Conservation (phyloP, 495 filamentous ascomycete species). For the Penicillium salamii region DNA sequence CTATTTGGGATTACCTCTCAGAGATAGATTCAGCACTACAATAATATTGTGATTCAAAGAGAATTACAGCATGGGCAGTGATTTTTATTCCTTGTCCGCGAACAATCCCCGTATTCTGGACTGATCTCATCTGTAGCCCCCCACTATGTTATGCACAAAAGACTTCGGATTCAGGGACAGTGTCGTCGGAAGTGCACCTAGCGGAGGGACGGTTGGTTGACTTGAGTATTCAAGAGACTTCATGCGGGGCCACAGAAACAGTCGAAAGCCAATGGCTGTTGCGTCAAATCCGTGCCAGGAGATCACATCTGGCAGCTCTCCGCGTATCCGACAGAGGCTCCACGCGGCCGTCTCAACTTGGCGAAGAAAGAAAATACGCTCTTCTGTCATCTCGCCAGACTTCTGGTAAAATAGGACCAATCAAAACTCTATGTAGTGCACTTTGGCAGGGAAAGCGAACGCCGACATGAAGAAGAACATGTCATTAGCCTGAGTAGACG, state of each 20-base stretch:
- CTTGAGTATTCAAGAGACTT: neutral
- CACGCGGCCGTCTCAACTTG: neutral
- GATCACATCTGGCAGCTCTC: neutral
- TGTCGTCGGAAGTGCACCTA: neutral
- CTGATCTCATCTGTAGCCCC: neutral
- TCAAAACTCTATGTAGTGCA: neutral
- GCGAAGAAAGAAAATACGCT: neutral
- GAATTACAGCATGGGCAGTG: no score
- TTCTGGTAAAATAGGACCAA: neutral
- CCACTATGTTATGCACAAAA: neutral
- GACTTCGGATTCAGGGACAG: neutral
- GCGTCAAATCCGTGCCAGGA: neutral
- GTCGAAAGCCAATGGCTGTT: neutral
- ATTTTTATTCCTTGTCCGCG: no score
- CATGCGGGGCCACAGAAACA: neutral
- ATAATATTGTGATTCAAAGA: no score
- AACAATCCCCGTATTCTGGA: neutral
- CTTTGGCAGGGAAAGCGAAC: neutral
- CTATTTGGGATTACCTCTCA: neutral
- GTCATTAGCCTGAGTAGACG: conserved; percentile 2
- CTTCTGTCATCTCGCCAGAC: neutral
- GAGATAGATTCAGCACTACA: no score
- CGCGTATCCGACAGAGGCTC: neutral
- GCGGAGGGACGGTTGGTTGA: neutral
- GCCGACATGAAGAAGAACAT: neutral